Evolutionary conservation across 2,329 filamentous ascomycete genomes (phyloP), one percentile per base, ranked within the genome.

Genomic region (Neophaeococcomyces mojaviensis): DNA sequence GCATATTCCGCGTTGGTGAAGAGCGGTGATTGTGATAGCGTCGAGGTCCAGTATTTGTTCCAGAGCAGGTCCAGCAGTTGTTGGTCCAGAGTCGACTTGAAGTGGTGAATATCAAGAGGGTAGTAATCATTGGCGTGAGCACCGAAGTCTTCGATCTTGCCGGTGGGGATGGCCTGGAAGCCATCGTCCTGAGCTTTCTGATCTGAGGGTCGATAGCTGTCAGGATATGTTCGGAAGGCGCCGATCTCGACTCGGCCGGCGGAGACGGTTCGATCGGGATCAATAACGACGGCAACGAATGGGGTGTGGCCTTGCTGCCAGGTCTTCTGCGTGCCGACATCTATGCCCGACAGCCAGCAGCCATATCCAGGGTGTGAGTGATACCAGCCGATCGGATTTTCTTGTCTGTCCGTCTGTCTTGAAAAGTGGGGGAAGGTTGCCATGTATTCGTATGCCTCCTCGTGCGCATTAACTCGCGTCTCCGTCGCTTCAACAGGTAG

Each of bases 41-140:
- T 98, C 61, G 94, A 86, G 28, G 96, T 89, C 92, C 88, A 95
- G 73, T 98, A 98, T 67, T 97, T 97, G 72, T 96, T 95, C 92
- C 92, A 97, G 24, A 98, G 73, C 42, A 88, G 77, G 60, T 94
- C 87, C 4, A 98, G 74, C 19, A 98, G 75, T 58, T 88, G 84
- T 2, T 82, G 77, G 67, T 98, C 92, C 22, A 98, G 81, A 0
- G 85, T 84, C 53, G 86, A 92, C 70, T 97, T 97, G 76, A 88
- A 98, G 67, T 94, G 88, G 26, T 88, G 88, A 12, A 97, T 86
- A 51, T 94, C 86, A 4, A 98, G 77, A 12, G 84, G 76, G 67
- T 98, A 98, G 71, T 98, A 98, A 46, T 85, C 81, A 63, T 79
- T 86, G 12, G 86, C 82, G 63, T 98, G 90, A 1, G 89, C 89